Evolutionary conservation across 768 basidiomycete genomes (phyloP).

Genomic region (Hypholoma sublateritium): DNA sequence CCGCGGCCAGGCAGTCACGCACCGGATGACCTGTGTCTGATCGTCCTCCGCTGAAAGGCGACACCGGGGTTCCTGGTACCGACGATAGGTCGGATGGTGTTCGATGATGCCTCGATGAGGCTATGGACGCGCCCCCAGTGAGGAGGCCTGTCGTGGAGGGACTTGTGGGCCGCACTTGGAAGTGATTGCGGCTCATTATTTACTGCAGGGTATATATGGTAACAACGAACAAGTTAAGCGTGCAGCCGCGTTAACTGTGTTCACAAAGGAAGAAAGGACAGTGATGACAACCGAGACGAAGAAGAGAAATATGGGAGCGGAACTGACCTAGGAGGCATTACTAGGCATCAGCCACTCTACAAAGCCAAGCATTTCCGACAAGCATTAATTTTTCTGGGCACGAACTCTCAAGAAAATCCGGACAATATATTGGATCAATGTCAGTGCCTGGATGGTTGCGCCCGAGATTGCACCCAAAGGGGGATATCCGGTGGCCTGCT

Average conservation of each 20-base stretch:
- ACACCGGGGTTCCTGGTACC: not conserved
- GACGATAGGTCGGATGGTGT: not conserved
- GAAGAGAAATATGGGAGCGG: too few species aligned
- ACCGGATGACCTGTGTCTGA: constrained; percentile 17
- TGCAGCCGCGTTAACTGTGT: too few species aligned
- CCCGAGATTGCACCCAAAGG: too few species aligned
- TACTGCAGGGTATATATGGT: not conserved
- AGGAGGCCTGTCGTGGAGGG: constrained; percentile 5
- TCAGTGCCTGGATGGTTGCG: too few species aligned
- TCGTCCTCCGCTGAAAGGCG: constrained; percentile 4
- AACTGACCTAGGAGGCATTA: too few species aligned
- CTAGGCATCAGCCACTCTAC: too few species aligned
- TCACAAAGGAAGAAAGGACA: not conserved
- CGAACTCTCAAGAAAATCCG: too few species aligned
- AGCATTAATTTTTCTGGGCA: too few species aligned
- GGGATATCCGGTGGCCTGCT: too few species aligned
- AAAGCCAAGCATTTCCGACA: too few species aligned
- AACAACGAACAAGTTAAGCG: not conserved
- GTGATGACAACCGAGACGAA: not conserved
- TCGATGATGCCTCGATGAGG: not conserved
- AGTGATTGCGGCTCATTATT: constrained; percentile 3
- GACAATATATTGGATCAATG: too few species aligned
- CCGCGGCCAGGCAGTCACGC: not conserved
- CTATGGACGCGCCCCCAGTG: not conserved
- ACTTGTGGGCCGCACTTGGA: not conserved